Evolutionary conservation across 2,329 filamentous ascomycete genomes (phyloP).

Genomic region (Calonectria leucothoes): DNA sequence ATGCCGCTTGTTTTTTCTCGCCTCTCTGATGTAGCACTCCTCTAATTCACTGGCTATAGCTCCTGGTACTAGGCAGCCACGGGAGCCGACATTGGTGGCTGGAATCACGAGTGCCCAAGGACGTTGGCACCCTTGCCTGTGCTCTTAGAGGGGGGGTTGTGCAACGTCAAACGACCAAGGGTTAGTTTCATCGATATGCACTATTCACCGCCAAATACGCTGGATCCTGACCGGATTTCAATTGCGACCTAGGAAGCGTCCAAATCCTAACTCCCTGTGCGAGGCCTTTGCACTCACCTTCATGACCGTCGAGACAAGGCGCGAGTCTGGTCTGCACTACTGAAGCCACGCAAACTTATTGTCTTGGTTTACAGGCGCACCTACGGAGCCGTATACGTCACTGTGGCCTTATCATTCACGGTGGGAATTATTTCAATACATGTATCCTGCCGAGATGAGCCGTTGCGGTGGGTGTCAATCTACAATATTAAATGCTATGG

Average conservation of each 20-base stretch:
- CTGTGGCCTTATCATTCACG: neutral
- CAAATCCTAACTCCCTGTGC: neutral
- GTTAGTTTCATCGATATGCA: neutral
- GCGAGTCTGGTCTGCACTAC: neutral
- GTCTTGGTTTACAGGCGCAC: neutral
- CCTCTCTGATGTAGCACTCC: neutral
- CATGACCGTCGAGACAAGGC: too few relatives aligned
- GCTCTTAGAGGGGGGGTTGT: neutral
- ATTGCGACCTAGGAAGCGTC: neutral
- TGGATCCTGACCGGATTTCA: neutral
- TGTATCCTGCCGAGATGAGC: neutral
- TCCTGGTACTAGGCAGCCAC: neutral
- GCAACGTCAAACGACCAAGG: neutral
- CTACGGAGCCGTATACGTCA: neutral
- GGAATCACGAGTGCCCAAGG: neutral
- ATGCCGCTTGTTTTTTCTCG: neutral
- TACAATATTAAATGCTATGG: neutral
- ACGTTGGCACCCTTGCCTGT: neutral
- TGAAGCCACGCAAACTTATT: neutral
- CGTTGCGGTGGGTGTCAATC: neutral
- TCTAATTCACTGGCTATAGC: neutral
- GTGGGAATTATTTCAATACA: neutral
- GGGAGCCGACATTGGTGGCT: neutral
- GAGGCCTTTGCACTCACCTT: neutral
- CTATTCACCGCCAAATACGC: neutral